phyloP scores from a whole-genome alignment of 2,329 filamentous ascomycete species.

The Apiospora malaysiana region DNA sequence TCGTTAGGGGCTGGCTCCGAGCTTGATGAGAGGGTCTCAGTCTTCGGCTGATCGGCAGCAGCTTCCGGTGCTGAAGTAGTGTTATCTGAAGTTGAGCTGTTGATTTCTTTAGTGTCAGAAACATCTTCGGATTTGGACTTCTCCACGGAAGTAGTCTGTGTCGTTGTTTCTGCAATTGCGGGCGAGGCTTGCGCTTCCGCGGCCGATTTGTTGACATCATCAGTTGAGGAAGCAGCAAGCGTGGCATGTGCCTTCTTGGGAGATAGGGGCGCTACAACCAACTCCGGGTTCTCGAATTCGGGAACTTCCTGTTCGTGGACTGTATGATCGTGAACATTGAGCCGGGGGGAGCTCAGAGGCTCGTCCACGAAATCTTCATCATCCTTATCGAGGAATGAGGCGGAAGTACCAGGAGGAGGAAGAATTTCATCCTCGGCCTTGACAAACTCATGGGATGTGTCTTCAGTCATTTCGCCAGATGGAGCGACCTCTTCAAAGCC shows the following conservation, averaged over 20 bases:
- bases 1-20: neutral
- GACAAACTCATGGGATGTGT: conserved; percentile 72
- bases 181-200: neutral
- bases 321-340: conserved; percentile 66
- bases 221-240: neutral
- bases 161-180: neutral
- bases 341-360: conserved; percentile 70
- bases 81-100: neutral
- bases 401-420: conserved; percentile 32
- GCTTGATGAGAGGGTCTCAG: neutral
- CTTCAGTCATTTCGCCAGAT: conserved; percentile 73
- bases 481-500: conserved; percentile 89
- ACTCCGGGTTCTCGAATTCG: conserved; percentile 59
- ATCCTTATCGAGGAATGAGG: conserved; percentile 61
- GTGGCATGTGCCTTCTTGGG: conserved; percentile 48
- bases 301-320: conserved; percentile 54
- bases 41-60: neutral
- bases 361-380: conserved; percentile 82
- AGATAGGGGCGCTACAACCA: conserved; percentile 64
- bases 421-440: conserved; percentile 62
- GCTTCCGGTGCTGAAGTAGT: neutral
- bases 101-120: neutral
- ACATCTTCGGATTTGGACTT: neutral
- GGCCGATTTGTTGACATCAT: neutral
- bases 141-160: neutral